Percentiles rank a stretch among this genome's conserved stretches.
These are phyloP conservation scores for Adansonia digitata DNA, from an alignment of 345 rosid genomes.

Conservation along the genomic window DNA sequence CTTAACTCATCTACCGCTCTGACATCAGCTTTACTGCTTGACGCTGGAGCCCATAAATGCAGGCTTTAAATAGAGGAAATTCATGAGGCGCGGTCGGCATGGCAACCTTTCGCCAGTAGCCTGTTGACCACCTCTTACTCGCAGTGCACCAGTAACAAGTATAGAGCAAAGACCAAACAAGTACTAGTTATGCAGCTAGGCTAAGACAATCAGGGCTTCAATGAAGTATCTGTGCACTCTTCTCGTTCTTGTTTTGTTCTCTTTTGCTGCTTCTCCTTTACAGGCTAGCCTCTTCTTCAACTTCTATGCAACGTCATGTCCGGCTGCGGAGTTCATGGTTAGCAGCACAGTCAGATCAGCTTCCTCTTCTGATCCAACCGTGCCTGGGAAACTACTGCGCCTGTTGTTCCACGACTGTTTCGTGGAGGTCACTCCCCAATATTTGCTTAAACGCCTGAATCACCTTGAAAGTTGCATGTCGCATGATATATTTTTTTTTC, in stretches of 20 bases:
- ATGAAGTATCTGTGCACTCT: slow-evolving; percentile 25
- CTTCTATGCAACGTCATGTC: slow-evolving; percentile 75
- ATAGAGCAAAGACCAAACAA: not conserved
- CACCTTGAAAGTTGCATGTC: not conserved
- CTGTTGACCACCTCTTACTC: not conserved
- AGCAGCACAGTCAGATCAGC: slow-evolving; percentile 67
- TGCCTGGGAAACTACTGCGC: slow-evolving; percentile 89
- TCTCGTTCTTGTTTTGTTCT: slow-evolving; percentile 19
- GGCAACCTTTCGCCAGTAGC: not conserved
- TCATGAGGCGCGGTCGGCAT: too few relatives aligned
- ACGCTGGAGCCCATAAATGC: slow-evolving; percentile 39
- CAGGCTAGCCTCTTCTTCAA: slow-evolving; percentile 46
- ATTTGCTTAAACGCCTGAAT: not conserved
- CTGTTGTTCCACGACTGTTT: slow-evolving; percentile 87
- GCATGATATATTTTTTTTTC: not conserved
- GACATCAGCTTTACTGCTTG: slow-evolving; percentile 39
- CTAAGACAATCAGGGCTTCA: slow-evolving; percentile 7
- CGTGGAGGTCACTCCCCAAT: slow-evolving; percentile 51
- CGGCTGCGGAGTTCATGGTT: slow-evolving; percentile 59
- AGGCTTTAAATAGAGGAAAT: slow-evolving; percentile 20
- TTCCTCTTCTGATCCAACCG: slow-evolving; percentile 51
- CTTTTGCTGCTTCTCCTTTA: slow-evolving; percentile 23
- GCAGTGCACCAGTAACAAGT: not conserved
- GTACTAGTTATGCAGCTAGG: not conserved
- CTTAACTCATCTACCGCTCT: slow-evolving; percentile 20